Percentiles rank a stretch among this genome's conserved stretches.
These are phyloP conservation scores for Pestalotiopsis fici DNA, from an alignment of 2,329 filamentous ascomycete species.

Conservation along the genomic window DNA sequence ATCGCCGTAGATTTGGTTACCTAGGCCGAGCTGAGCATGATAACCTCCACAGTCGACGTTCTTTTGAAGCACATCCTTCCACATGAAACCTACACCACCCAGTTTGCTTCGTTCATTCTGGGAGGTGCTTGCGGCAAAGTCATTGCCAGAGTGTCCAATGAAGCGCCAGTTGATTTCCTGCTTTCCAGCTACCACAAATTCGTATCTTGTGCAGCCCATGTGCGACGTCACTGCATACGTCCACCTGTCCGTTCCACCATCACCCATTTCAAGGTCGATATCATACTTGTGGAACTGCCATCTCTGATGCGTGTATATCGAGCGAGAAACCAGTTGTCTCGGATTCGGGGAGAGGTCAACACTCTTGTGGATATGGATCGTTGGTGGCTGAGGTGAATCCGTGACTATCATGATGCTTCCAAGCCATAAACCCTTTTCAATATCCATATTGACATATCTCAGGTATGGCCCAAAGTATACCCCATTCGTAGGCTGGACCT, in stretches of 20 bases:
- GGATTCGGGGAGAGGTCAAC: constrained; percentile 90
- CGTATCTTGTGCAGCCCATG: constrained; percentile 94
- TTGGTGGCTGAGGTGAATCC: constrained; percentile 88
- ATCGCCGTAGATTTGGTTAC: constrained; percentile 95
- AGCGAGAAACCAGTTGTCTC: constrained; percentile 77
- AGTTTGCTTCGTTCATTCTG: constrained; percentile 83
- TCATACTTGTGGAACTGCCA: constrained; percentile 98
- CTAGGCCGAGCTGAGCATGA: constrained; percentile 88
- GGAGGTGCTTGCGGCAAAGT: constrained; percentile 86
- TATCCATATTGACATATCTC: constrained; percentile 94
- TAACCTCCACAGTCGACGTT: constrained; percentile 96
- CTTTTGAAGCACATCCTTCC: constrained; percentile 98
- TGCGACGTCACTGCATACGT: constrained; percentile 98
- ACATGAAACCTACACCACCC: constrained; percentile 93
- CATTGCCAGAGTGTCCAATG: constrained; percentile 93
- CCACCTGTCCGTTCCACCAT: constrained; percentile 80
- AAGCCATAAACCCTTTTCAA: constrained; percentile 87
- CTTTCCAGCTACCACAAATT: constrained; percentile 91
- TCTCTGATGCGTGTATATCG: constrained; percentile 85
- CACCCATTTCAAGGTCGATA: constrained; percentile 85
- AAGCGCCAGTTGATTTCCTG: constrained; percentile 94
- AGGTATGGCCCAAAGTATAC: constrained; percentile 98
- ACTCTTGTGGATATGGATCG: constrained; percentile 92
- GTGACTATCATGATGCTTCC: constrained; percentile 94
- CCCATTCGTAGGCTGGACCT: constrained; percentile 88